Percentiles rank a stretch among this genome's conserved stretches.
These are phyloP conservation scores for Trapa bicornis DNA, from an alignment of 345 rosid species.

Conservation along the genomic window DNA sequence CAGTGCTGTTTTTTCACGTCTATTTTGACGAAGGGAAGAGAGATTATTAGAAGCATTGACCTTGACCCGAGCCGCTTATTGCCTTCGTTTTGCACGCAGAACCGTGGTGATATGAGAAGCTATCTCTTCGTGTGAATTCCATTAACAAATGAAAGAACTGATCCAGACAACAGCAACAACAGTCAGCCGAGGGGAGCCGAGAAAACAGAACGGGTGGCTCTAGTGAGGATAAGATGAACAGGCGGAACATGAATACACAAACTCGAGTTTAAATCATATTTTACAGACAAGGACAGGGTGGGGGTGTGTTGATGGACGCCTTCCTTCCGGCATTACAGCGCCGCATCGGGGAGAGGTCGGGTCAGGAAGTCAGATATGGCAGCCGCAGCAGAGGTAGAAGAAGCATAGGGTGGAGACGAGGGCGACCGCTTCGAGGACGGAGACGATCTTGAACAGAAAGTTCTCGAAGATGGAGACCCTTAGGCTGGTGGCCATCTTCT, in stretches of 20 bases:
- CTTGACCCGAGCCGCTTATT: too few species aligned
- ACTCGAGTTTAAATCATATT: background rate
- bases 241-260: background rate
- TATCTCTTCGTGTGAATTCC: background rate
- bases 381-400: constrained; percentile 36
- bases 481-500: constrained; percentile 8
- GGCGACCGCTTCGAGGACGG: constrained; percentile 23
- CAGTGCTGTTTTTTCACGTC: too few species aligned
- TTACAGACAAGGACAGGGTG: background rate
- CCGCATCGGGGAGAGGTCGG: too few species aligned
- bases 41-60: too few species aligned
- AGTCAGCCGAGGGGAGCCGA: background rate
- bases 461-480: constrained; percentile 17
- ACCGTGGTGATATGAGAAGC: background rate
- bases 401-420: constrained; percentile 27
- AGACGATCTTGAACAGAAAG: constrained; percentile 20
- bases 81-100: too few species aligned
- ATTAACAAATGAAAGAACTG: background rate
- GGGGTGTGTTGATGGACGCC: background rate
- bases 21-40: too few species aligned
- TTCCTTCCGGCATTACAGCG: too few species aligned
- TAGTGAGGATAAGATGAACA: background rate
- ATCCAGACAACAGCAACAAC: background rate
- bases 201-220: background rate
- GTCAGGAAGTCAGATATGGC: constrained; percentile 15